These are phyloP conservation scores for Elymus sibiricus DNA, from an alignment of 176 grass and related monocot species.

Conservation along the genomic window DNA sequence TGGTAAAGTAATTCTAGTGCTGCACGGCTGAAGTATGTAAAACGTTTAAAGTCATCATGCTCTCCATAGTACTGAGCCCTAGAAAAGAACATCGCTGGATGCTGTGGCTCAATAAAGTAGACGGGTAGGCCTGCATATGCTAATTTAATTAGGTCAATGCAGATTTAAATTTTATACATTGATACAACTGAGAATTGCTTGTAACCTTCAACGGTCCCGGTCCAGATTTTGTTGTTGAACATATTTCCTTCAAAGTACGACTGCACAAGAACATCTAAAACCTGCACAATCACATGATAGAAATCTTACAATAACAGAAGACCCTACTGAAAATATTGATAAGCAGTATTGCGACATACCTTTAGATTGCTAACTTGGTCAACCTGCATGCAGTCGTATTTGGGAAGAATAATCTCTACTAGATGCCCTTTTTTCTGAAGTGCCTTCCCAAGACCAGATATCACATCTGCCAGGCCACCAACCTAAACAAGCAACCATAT, in stretches of 20 bases:
- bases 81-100: conserved; percentile 85
- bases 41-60: conserved; percentile 92
- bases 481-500: conserved; percentile 54
- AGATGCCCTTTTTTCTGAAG: conserved; percentile 76
- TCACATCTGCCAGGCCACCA: conserved; percentile 94
- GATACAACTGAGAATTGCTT: conserved; percentile 3
- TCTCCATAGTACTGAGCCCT: conserved; percentile 92
- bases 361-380: conserved; percentile 70
- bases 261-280: conserved; percentile 64
- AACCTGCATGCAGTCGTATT: conserved; percentile 95
- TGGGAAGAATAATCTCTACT: conserved; percentile 93
- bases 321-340: neutral
- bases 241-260: conserved; percentile 86
- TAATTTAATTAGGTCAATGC: conserved; percentile 34
- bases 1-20: conserved; percentile 83
- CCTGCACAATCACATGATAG: conserved; percentile 42
- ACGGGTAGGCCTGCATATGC: conserved; percentile 74
- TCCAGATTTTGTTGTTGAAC: conserved; percentile 97
- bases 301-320: conserved; percentile 7
- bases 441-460: conserved; percentile 90
- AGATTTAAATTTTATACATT: conserved; percentile 12
- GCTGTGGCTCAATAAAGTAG: conserved; percentile 94
- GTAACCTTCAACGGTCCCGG: conserved; percentile 87
- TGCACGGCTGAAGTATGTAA: conserved; percentile 84
- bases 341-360: conserved; percentile 42